These are phyloP conservation scores for Vitis amurensis DNA, from an alignment of 164 flowering plant species.

Conservation along the genomic window DNA sequence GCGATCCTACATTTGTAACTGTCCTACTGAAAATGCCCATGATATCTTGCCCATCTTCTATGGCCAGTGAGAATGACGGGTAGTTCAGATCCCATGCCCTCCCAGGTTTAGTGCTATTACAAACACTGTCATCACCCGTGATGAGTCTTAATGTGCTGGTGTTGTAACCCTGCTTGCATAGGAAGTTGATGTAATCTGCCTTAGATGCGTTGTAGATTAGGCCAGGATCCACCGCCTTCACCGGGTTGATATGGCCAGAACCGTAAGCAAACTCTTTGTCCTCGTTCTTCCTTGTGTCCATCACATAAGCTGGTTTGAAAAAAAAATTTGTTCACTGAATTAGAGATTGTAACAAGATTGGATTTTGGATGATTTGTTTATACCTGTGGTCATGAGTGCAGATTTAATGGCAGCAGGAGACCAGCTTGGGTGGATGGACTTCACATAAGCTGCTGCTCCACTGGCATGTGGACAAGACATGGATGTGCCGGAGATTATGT, in stretches of 20 bases:
- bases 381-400: conserved; percentile 20
- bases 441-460: conserved; percentile 17
- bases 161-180: conserved; percentile 19
- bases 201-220: conserved; percentile 23
- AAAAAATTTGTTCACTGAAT: background rate
- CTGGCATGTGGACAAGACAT: conserved; percentile 20
- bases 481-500: conserved; percentile 18
- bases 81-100: conserved; percentile 10
- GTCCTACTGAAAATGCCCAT: conserved; percentile 5
- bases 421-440: conserved; percentile 14
- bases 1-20: conserved; percentile 8
- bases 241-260: conserved; percentile 29
- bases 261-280: conserved; percentile 27
- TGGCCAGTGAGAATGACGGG: conserved; percentile 7
- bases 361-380: background rate
- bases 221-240: conserved; percentile 23
- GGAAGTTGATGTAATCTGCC: conserved; percentile 19
- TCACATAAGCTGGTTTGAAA: conserved; percentile 9
- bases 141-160: conserved; percentile 1
- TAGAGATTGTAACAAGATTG: background rate
- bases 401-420: conserved; percentile 11
- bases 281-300: conserved; percentile 21
- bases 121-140: conserved; percentile 3
- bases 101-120: background rate
- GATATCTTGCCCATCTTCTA: conserved; percentile 4